Evolutionary conservation across 192 early-diverging fungal genomes (phyloP).

Genomic region (Coemansia sp.): DNA sequence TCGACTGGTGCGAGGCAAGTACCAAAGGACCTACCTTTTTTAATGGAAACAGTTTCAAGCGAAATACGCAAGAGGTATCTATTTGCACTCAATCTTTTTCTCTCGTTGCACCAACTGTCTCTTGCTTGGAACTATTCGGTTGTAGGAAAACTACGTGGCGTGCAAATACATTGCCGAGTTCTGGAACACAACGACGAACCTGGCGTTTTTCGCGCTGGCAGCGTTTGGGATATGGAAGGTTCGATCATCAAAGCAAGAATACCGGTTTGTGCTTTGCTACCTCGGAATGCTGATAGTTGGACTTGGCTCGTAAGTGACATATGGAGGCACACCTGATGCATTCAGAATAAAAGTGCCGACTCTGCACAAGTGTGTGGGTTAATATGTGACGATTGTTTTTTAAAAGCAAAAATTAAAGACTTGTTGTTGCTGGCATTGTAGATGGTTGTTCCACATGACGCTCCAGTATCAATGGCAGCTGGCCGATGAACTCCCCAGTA

Average conservation of each 20-base stretch:
- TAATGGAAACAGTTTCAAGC: too few species aligned
- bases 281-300: conserved; percentile 62
- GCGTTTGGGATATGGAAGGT: conserved; percentile 59
- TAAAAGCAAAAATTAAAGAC: neutral
- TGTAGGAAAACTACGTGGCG: conserved; percentile 67
- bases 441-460: conserved; percentile 75
- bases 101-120: too few species aligned
- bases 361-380: neutral
- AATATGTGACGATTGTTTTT: neutral
- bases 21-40: too few species aligned
- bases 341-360: neutral
- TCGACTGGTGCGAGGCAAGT: conserved; percentile 52
- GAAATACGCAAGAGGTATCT: too few species aligned
- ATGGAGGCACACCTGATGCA: too few species aligned
- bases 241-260: conserved; percentile 45
- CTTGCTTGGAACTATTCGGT: neutral
- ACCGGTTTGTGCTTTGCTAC: conserved; percentile 58
- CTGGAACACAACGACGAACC: conserved; percentile 72
- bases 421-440: conserved; percentile 8
- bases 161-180: conserved; percentile 74
- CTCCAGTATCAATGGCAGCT: conserved; percentile 69
- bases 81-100: too few species aligned
- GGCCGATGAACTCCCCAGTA: conserved; percentile 75
- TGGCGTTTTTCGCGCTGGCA: conserved; percentile 60
- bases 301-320: conserved; percentile 63